Evolutionary conservation across 1,284 basidiomycete genomes (phyloP), one percentile per base, ranked within the genome.

Genomic region (Ustanciosporium gigantosporum): DNA sequence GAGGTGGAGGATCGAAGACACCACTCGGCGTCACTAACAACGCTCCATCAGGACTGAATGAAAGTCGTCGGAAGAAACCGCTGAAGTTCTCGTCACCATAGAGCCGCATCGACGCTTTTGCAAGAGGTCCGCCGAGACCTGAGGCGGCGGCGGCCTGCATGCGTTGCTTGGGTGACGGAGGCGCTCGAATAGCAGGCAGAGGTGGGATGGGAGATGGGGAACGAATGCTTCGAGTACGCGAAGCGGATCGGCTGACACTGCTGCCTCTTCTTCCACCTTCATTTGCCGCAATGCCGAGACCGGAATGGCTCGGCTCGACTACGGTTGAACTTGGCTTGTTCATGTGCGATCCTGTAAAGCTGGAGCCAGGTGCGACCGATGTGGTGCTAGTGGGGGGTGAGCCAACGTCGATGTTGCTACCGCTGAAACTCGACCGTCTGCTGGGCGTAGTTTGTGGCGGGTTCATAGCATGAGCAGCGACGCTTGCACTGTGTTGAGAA

Each of bases 51-150:
- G 94, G 90, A 50, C 91, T 93, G 80, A 96, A 98, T 4, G 87
- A 87, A 45, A 98, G 81, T 22, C 94, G 84, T 23, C 95, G 83
- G 83, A 97, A 98, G 81, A 98, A 98, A 66, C 94, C 91, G 3
- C 90, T 93, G 71, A 87, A 91, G 67, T 87, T 90, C 78, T 97
- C 93, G 77, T 98, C 94, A 34, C 93, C 92, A 70, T 97, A 99
- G 21, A 98, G 81, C 5, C 66, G 56, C 61, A 70, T 58, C 14
- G 64, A 60, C 27, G 45, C 49, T 40, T 43, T 65, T 14, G 64
- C 49, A 22, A 65, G 38, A 15, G 49, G 45, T 19, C 61, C 46
- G 14, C 36, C 47, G 21, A 50, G 31, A 34, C 43, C 47, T 5
- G 46, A 31, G n/a, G 57, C 52, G 8, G 51, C 58, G 5, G 64